Evolutionary conservation across 257 asterid genomes (phyloP), one percentile per base, ranked within the genome.

Genomic region (Dorcoceras hygrometricum): DNA sequence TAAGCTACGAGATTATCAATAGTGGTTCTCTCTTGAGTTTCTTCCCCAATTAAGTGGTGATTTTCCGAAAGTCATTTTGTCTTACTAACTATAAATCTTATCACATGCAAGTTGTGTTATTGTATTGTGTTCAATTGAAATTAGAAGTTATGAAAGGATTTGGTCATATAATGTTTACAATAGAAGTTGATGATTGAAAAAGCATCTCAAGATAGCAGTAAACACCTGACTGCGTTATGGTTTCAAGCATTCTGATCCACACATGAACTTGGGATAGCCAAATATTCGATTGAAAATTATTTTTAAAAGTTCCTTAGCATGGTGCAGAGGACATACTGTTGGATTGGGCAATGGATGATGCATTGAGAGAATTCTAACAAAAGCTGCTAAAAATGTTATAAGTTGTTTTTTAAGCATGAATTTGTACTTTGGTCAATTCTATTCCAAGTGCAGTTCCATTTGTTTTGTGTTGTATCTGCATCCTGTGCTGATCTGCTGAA

Each of bases 1-100:
- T 90, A 78, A 57, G 81, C 69, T 54, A 6, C 27, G 22, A 28
- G 43, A 46, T 8, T 57, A 19, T 23, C 56, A 31, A 27, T 50
- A 7, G 39, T 54, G 12, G 22, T 6, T 24, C 51, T 62, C 66
- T 62, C 63, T 63, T 54, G 62, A 56, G 27, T 65, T 54, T 27
- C 5, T 6, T 48, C 34, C 58, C 23, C 23, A 46, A 20, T 26
- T 12, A 19, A 39, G 10, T 26, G 46, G 18, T 5, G n/a, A 39
- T 12, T 43, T 39, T 57, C 61, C 23, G 22, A 2, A 12, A 56
- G n/a, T 24, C 26, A 65, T 39, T 36, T 23, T 27, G 59, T 26
- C 39, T 39, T 58, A 29, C 46, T 48, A n/a, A n/a, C n/a, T n/a
- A n/a, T n/a, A n/a, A n/a, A 66, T 31, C 75, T 57, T 48, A 36